Base-by-base conservation (phyloP, 495 filamentous ascomycete genomes). In the Penicillium salamii region DNA sequence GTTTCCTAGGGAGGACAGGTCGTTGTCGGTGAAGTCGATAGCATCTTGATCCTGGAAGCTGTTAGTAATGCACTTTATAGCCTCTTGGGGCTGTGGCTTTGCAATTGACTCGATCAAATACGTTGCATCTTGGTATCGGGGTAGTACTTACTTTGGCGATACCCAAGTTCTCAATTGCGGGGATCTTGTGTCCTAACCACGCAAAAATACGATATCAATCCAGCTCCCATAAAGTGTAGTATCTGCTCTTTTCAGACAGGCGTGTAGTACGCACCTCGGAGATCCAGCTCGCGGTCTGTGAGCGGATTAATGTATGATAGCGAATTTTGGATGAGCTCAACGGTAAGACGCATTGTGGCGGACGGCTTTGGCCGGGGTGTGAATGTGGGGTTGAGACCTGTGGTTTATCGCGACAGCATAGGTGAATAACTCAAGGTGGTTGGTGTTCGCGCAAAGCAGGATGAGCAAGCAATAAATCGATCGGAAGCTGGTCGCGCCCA, bases 11-110 rank as follows among this genome's bases (percentile, higher is more conserved):
- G 83, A 72, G 42, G 87, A 82, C 64, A 99, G 90, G 69, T 97
- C 91, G 69, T 99, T 99, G 74, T 99, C 93, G 61, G 95, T 97
- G 61, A 99, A 84, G 70, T 99, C 93, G 73, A 99, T 95, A 39
- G 86, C 81, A 75, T 97, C 93, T 80, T 96, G 90, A 52, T 85
- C 80, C 80, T 86, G 61, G 11, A 9, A 15, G 1, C 35, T 12
- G 35, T 65, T 32, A 68, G 36, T 17, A 58, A 20, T 17, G 12
- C 17, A 9, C 8, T 3, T 26, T 26, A 3, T 13, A 12, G 3
- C 3, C 3, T 32, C 12, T n/a, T n/a, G n/a, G n/a, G n/a, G n/a
- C n/a, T n/a, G n/a, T n/a, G n/a, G n/a, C n/a, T n/a, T n/a, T n/a
- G n/a, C n/a, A n/a, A 5, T 28, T 9, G 24, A 9, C 24, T 28